Evolutionary conservation across 495 filamentous ascomycete genomes (phyloP), one percentile per base, ranked within the genome.

Genomic region (Hyaloscypha variabilis): DNA sequence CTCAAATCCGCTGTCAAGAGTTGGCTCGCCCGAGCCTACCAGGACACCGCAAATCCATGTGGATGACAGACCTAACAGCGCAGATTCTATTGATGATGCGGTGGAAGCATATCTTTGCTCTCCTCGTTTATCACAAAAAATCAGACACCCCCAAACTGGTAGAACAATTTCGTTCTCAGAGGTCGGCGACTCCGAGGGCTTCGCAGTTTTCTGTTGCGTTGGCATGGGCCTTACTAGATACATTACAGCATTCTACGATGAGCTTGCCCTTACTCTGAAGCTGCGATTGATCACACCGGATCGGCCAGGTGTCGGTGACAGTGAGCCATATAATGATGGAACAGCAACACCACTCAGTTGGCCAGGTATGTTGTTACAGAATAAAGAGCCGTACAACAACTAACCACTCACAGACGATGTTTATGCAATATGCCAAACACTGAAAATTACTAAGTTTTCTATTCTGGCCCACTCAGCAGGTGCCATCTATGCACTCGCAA

Each of bases 171-270:
- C 91, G 23, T 99, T 97, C 76, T 97, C 94, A 0, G 96, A 99
- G 77, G 95, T 99, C 23, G 95, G 95, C 24, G 92, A 98, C 71
- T 91, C 93, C 0, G 86, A 91, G 58, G 95, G 95, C 11, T 93
- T 89, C 72, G 94, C 93, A 8, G 92, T 99, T 25, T 92, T 99
- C 52, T 94, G 93, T 75, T 99, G 96, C 74, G 92, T 99, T 11
- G 95, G 95, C 30, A 99, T 99, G 95, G 95, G 95, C 1, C 74
- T 99, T 62, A 99, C 95, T 6, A 87, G 95, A 74, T 98, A 96
- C 74, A 88, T 99, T 60, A 97, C 91, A 67, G 93, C 93, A 6
- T 99, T 99, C 71, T 99, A 99, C 71, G 95, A 99, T 75, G 94
- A 99, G 73, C 82, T 99, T 64, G 95, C 96, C 19, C 79, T 91